Base-by-base conservation (phyloP, 1,284 basidiomycete species). In the Fomitiporia mediterranea region DNA sequence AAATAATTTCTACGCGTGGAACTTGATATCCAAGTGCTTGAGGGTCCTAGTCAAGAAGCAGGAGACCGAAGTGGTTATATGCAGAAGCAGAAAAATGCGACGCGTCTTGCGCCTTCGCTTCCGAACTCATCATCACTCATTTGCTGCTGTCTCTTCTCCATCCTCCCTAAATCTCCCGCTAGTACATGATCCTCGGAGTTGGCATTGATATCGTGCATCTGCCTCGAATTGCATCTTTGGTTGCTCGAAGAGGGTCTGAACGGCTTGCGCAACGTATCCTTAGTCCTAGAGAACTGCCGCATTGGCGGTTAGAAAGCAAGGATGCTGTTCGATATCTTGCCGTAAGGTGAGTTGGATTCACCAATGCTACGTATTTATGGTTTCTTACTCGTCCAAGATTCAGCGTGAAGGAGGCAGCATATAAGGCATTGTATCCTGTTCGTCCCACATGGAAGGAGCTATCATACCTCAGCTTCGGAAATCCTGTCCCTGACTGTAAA, bases 381-480 rank as follows among this genome's bases (percentile, higher is more conserved):
- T n/a, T 43, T 50, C 28, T 54, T 32, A 43, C 15, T 5, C n/a
- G 15, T 13, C 15, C 3, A 23, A 61, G 49, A 17, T 59, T 51
- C 60, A 23, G 47, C 58, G 76, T 89, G 34, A 97, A 97, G 66
- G 94, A 96, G 72, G 91, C 94, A 0, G 84, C 88, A 0, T 95
- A 94, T 74, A 96, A 97, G 68, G 91, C 94, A 0, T 66, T 94
- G 55, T 91, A 84, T 63, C 85, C 89, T 1, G 65, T 78, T 39
- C 72, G 68, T 19, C 80, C 87, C n/a, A 81, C 79, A 1, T 94
- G 91, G 91, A 88, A 90, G 65, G 82, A 92, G 32, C 70, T 94
- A 52, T 80, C 80, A 1, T 84, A 82, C 58, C 68, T 64, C 51
- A 65, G 73, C 30, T 64, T 75, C 19, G 65, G 66, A n/a, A 28